Percentiles rank a stretch among this genome's conserved stretches.
phyloP scores from a whole-genome alignment of 306 rosid species.

The Fagus sylvatica region DNA sequence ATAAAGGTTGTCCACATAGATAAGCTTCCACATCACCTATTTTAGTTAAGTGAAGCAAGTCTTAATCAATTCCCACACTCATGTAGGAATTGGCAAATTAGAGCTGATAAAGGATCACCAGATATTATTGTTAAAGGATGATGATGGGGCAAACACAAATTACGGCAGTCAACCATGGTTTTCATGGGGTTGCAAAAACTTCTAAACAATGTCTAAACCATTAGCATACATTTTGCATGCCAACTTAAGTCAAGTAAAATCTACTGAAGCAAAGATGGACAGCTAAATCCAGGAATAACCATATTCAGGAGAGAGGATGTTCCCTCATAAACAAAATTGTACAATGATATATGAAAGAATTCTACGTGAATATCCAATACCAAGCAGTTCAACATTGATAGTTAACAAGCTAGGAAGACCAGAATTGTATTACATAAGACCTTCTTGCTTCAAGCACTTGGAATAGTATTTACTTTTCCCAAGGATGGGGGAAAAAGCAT shows the following conservation, averaged over 20 bases:
- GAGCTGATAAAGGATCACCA: neutral
- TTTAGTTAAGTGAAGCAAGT: neutral
- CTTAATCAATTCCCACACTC: neutral
- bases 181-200: neutral
- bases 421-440: neutral
- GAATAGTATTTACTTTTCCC: neutral
- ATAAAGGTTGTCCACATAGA: neutral
- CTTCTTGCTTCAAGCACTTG: neutral
- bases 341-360: neutral
- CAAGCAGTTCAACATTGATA: neutral
- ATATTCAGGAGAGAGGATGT: neutral
- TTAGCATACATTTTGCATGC: neutral
- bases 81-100: neutral
- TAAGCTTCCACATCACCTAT: neutral
- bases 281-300: neutral
- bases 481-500: neutral
- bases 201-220: neutral
- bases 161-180: neutral
- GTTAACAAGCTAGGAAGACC: neutral
- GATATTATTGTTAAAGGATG: neutral
- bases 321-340: neutral
- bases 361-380: neutral
- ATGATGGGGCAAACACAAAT: neutral
- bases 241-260: neutral
- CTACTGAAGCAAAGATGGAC: neutral